Base-by-base conservation (phyloP, 768 basidiomycete genomes). In the Amanita rimosa region DNA sequence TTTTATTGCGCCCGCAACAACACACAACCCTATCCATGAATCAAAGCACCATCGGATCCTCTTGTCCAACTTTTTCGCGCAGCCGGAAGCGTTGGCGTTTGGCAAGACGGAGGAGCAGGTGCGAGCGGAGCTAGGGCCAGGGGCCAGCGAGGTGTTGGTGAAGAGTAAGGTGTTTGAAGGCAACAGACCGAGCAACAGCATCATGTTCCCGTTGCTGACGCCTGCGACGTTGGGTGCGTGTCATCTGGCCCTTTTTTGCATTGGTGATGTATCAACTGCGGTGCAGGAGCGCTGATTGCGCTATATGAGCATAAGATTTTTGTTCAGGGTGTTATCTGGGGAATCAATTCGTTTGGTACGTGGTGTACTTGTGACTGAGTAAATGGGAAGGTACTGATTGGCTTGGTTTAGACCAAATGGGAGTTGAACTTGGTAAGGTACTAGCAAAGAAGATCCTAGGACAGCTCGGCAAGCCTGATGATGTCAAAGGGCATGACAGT, bases 241-340 rank as follows among this genome's bases (percentile, higher is more conserved):
- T 55, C 43, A 53, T 27, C 14, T 44, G 3, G 31, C 46, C 44
- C n/a, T 29, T 17, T 44, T 17, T 39, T 44, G 56, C 35, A 53
- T 61, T 8, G 34, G 57, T 33, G 33, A 21, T 7, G 8, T 9
- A 27, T 13, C 47, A 44, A 38, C 16, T 26, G 22, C 17, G 3
- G 11, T 42, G 22, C 54, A 75, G 74, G 81, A 37, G 83, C 92
- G 2, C 70, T 96, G 48, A 86, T 96, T 61, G 90, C 86, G 13
- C 60, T 96, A 54, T 96, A 95, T 62, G 93, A 98, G 67, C 96
- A 99, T 75, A 99, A 99, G 75, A 96, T 99, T 62, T 97, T 97
- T 67, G 86, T 88, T 0, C 96, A 98, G 64, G 96, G 96, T 62
- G 85, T 88, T 39, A 74, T 98, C 51, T 98, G 93, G 94, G 94